phyloP scores from a whole-genome alignment of 768 basidiomycete genomes.

The Boletus subcaerulescens region DNA sequence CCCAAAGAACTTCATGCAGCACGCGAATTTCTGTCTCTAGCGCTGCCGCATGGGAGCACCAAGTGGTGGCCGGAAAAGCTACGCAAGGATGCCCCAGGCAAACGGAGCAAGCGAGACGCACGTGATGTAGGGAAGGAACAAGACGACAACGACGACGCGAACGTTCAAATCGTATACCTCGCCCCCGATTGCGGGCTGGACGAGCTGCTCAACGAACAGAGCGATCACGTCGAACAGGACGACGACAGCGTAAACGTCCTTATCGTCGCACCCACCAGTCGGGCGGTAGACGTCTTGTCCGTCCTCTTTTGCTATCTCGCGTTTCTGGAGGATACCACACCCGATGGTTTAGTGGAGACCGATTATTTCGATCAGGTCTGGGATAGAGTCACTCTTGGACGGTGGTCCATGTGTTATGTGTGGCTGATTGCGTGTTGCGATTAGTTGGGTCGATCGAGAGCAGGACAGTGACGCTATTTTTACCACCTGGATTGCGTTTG shows the following conservation, averaged over 20 bases:
- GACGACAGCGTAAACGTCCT: conserved; percentile 1
- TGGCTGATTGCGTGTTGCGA: background rate
- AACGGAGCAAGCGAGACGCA: too few species aligned
- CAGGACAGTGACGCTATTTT: background rate
- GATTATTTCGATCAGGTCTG: conserved; percentile 4
- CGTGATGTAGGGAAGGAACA: background rate
- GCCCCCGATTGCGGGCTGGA: background rate
- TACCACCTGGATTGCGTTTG: background rate
- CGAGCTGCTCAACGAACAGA: background rate
- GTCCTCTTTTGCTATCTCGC: conserved; percentile 13
- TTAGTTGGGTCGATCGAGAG: background rate
- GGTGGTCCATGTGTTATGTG: background rate
- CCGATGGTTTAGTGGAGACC: background rate
- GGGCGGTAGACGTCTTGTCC: conserved; percentile 11
- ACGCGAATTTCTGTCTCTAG: conserved; percentile 43
- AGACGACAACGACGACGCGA: background rate
- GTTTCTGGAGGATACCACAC: conserved; percentile 2
- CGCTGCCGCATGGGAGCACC: conserved; percentile 31
- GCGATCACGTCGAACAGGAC: background rate
- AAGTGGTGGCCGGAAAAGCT: conserved; percentile 1
- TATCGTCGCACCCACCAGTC: conserved; percentile 9
- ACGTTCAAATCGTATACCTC: conserved; percentile 2
- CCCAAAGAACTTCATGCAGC: conserved; percentile 37
- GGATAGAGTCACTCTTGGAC: background rate
- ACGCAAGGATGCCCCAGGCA: background rate